Evolutionary conservation across 495 filamentous ascomycete genomes (phyloP).

Genomic region (Hyphodiscus hymeniophilus): DNA sequence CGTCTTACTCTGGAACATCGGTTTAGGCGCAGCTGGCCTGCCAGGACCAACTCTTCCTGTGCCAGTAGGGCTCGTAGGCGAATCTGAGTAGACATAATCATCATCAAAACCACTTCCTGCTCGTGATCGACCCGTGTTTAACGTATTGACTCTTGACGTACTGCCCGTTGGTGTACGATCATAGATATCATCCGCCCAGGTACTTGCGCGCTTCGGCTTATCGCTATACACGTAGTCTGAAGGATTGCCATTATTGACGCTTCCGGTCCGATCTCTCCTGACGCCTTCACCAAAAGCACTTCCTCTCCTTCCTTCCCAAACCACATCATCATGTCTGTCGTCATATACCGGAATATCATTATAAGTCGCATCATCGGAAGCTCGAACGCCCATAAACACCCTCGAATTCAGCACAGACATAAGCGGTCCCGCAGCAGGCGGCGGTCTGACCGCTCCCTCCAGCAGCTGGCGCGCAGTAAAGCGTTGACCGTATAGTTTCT

Average conservation of each 20-base stretch:
- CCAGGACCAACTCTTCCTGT: constrained; percentile 41
- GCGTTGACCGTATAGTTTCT: constrained; percentile 82
- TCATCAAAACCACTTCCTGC: constrained; percentile 39
- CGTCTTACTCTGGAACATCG: constrained; percentile 62
- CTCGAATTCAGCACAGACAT: constrained; percentile 77
- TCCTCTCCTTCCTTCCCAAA: constrained; percentile 82
- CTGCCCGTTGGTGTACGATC: constrained; percentile 49
- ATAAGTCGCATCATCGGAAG: constrained; percentile 64
- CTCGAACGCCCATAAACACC: constrained; percentile 60
- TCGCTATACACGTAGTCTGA: constrained; percentile 48
- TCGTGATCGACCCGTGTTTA: constrained; percentile 27
- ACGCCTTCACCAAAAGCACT: constrained; percentile 69
- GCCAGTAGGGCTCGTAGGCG: constrained; percentile 28
- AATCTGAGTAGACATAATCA: constrained; percentile 49
- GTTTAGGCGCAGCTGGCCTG: constrained; percentile 81
- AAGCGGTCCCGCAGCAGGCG: constrained; percentile 74
- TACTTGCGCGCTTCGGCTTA: constrained; percentile 57
- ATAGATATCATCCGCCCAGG: constrained; percentile 88
- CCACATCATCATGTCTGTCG: constrained; percentile 75
- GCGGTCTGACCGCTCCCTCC: constrained; percentile 65
- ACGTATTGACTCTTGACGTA: constrained; percentile 36
- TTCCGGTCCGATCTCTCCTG: constrained; percentile 48
- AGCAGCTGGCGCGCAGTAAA: constrained; percentile 79
- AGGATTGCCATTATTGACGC: constrained; percentile 27
- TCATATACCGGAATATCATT: constrained; percentile 94